These are phyloP conservation scores for Globisporangium cylindrosporum DNA, from an alignment of 352 stramenopile species.

Conservation along the genomic window DNA sequence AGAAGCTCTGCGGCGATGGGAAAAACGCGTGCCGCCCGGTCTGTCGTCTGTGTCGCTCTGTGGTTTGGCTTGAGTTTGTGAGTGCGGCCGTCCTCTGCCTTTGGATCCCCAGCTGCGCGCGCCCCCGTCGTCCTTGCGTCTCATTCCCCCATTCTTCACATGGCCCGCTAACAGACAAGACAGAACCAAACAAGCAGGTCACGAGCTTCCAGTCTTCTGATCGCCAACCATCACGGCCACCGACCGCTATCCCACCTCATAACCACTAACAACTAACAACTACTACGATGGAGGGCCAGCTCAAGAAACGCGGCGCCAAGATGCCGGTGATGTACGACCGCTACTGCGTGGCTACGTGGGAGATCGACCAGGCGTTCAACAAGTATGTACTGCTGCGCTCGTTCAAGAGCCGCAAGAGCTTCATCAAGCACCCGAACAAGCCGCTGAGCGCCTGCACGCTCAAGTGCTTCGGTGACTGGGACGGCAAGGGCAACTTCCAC, in stretches of 20 bases:
- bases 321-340: conserved; percentile 80
- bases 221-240: background rate
- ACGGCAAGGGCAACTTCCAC: conserved; percentile 74
- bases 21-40: background rate
- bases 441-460: conserved; percentile 55
- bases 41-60: background rate
- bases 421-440: conserved; percentile 42
- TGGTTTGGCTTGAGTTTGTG: background rate
- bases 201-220: background rate
- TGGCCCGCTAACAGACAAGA: background rate
- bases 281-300: conserved; percentile 48
- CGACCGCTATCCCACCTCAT: background rate
- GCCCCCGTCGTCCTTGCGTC: background rate
- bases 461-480: conserved; percentile 75
- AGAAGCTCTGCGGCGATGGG: background rate
- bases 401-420: conserved; percentile 58
- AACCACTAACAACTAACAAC: background rate
- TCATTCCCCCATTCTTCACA: conserved; percentile 4
- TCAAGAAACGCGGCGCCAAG: conserved; percentile 71
- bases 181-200: background rate
- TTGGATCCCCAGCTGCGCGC: background rate
- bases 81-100: background rate
- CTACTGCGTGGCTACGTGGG: conserved; percentile 79
- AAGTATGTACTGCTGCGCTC: conserved; percentile 68
- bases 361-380: conserved; percentile 39